A percentile compares a stretch with the other conserved stretches of the same genome.
Evolutionary conservation across 805 yeast species (phyloP).

Genomic region (Starmera pachycereana): DNA sequence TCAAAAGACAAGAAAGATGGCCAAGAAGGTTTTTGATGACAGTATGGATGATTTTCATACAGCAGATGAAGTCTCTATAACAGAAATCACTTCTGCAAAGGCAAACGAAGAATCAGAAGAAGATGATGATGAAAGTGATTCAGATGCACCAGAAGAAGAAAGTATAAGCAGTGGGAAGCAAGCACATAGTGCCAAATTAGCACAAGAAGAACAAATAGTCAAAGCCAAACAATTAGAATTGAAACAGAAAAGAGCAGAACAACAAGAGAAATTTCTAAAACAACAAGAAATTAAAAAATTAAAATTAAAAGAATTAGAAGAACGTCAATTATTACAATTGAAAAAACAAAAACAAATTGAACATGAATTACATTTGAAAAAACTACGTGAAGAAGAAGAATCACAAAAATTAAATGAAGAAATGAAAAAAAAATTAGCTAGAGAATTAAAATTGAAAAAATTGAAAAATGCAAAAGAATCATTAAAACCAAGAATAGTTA

Average conservation of each 20-base stretch:
- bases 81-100: constrained; percentile 5
- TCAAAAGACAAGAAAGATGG: neutral
- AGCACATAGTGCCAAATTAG: constrained; percentile 15
- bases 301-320: constrained; percentile 11
- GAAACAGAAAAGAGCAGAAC: constrained; percentile 18
- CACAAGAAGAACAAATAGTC: constrained; percentile 17
- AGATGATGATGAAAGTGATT: constrained; percentile 21
- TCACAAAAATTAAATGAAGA: constrained; percentile 4
- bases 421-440: constrained; percentile 6
- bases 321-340: constrained; percentile 10
- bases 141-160: constrained; percentile 46
- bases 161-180: constrained; percentile 19
- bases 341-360: constrained; percentile 12
- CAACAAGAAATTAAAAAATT: constrained; percentile 15
- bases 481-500: constrained; percentile 10
- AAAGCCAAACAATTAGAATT: constrained; percentile 15
- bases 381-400: constrained; percentile 7
- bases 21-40: constrained; percentile 5
- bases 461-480: constrained; percentile 7
- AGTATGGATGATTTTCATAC: constrained; percentile 8
- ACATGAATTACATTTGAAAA: constrained; percentile 6
- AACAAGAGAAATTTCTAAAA: constrained; percentile 13
- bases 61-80: constrained; percentile 10
- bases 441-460: neutral
- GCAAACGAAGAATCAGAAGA: constrained; percentile 5